Percentiles rank a stretch among this genome's conserved stretches.
Evolutionary conservation across 2,329 filamentous ascomycete genomes (phyloP).

Genomic region (Blastomyces gilchristii): DNA sequence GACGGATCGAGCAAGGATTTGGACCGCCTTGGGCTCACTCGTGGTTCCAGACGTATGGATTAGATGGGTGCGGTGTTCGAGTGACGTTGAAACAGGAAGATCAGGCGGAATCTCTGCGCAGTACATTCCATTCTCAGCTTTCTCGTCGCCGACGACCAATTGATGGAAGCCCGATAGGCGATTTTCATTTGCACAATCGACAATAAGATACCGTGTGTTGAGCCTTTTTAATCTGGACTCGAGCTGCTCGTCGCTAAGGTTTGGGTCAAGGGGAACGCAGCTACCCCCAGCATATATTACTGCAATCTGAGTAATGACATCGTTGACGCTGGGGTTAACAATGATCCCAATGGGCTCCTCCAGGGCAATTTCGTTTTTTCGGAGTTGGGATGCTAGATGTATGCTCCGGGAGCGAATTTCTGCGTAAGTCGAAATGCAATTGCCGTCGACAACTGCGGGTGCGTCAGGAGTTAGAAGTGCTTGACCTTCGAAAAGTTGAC

Average conservation of each 20-base stretch:
- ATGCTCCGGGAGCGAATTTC: conserved; percentile 12
- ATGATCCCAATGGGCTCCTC: conserved; percentile 19
- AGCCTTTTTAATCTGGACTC: conserved; percentile 12
- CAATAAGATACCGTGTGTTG: conserved; percentile 10
- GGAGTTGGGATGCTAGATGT: conserved; percentile 8
- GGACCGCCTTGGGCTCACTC: conserved; percentile 15
- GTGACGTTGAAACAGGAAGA: conserved; percentile 7
- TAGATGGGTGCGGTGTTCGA: conserved; percentile 10
- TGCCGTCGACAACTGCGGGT: conserved; percentile 12
- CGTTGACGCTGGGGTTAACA: conserved; percentile 14
- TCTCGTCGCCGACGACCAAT: not conserved
- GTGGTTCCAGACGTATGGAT: conserved; percentile 11
- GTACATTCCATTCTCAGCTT: not conserved
- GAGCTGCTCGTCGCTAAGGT: conserved; percentile 17
- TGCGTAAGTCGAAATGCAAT: conserved; percentile 10
- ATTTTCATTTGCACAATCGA: conserved; percentile 8
- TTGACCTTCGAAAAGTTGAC: conserved; percentile 12
- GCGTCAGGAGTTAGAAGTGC: conserved; percentile 7
- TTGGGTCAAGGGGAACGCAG: conserved; percentile 19
- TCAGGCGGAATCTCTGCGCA: not conserved
- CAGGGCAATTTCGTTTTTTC: not conserved
- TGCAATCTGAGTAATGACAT: conserved; percentile 19
- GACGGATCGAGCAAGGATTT: conserved; percentile 17
- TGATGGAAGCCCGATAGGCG: not conserved
- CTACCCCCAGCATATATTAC: conserved; percentile 19